These are phyloP conservation scores for Xerophyta viscosa DNA, from an alignment of 106 monocot species.

Conservation along the genomic window DNA sequence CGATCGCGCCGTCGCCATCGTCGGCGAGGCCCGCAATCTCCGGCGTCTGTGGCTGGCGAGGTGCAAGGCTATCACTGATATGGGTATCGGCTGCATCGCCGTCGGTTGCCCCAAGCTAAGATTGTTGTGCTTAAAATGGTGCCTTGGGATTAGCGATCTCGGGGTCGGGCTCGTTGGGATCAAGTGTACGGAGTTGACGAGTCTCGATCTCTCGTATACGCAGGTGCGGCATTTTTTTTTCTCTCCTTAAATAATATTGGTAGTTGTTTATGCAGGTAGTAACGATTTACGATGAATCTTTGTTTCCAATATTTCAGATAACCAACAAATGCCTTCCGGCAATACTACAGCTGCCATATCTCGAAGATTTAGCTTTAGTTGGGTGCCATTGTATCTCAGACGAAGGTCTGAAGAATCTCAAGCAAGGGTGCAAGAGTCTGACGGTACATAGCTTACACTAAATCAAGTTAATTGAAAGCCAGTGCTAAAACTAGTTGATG, in stretches of 20 bases:
- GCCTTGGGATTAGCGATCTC: constrained; percentile 57
- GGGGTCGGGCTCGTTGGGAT: constrained; percentile 52
- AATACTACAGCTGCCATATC: constrained; percentile 35
- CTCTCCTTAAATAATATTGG: background rate
- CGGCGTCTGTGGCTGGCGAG: constrained; percentile 37
- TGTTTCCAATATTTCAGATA: constrained; percentile 28
- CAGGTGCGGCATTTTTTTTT: constrained; percentile 22
- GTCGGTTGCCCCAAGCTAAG: constrained; percentile 56
- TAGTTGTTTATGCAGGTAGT: background rate
- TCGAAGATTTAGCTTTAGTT: constrained; percentile 43
- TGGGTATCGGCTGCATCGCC: constrained; percentile 68
- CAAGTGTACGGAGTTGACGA: constrained; percentile 48
- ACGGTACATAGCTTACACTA: constrained; percentile 47
- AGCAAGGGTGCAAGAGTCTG: constrained; percentile 50
- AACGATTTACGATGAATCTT: background rate
- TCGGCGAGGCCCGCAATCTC: constrained; percentile 36
- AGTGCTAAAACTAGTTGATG: background rate
- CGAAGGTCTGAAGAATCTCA: constrained; percentile 24
- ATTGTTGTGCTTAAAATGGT: constrained; percentile 51
- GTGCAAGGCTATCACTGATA: constrained; percentile 54
- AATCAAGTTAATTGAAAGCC: background rate
- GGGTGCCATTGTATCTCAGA: constrained; percentile 53
- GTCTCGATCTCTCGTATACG: constrained; percentile 62
- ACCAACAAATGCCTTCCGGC: constrained; percentile 58
- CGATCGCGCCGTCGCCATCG: constrained; percentile 41